Evolutionary conservation across 2,329 filamentous ascomycete species (phyloP), one percentile per base, ranked within the genome.

Genomic region (Colletotrichum incanum): DNA sequence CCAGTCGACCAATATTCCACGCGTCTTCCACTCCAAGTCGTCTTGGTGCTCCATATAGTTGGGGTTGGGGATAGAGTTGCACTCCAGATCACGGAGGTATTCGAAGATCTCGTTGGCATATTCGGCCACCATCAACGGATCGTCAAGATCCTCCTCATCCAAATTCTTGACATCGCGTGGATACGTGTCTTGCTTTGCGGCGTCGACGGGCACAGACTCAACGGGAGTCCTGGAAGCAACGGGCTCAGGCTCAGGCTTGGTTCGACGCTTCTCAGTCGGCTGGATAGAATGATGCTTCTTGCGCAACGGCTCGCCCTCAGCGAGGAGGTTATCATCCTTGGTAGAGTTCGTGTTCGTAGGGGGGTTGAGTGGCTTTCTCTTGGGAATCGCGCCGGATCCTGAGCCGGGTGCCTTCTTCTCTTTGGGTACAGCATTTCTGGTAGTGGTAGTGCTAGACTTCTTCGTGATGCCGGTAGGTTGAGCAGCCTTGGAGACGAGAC

Each of bases 91-190:
- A 78, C 91, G 92, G 75, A 98, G 89, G 83, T 99, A 98, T 76
- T 98, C 95, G 80, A 98, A 98, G 80, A 99, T 98, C 80, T 99
- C 96, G 72, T 93, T 93, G 61, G 97, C 95, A 79, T 99, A 99
- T 82, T 98, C 96, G 63, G 96, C 94, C 75, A 97, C 96, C 96
- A 99, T 98, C 77, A 98, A 88, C 34, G 97, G 97, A 79, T 99
- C 96, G 76, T 97, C 94, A 62, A 93, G 81, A 78, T 99, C 96
- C 82, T 98, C 96, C 61, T 86, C 87, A 79, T 98, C 96, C 39
- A 98, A 87, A 77, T 96, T 88, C 77, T 90, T 86, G 66, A 90
- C 87, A 37, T 81, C 82, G 0, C 49, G 28, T 3, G 76, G 76
- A 56, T 75, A 76, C 11, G n/a, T n/a, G 26, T 28, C 18, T 11